Percentiles rank a stretch among this genome's conserved stretches.
Evolutionary conservation across 2,329 filamentous ascomycete species (phyloP).

Genomic region (Fusarium floridanum): DNA sequence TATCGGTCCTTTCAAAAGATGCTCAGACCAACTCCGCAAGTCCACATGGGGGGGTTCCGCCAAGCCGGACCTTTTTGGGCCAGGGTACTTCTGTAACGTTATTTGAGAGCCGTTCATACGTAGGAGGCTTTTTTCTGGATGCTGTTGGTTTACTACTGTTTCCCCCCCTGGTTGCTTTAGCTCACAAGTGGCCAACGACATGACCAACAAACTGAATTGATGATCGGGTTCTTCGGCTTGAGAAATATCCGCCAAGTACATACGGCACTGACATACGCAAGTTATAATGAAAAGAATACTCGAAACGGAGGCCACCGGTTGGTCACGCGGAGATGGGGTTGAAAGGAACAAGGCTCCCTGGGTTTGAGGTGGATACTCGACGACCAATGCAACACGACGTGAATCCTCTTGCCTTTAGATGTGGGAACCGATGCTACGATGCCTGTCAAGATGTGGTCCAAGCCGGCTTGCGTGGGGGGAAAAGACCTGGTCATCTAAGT

Average conservation of each 20-base stretch:
- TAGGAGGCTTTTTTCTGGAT: background rate
- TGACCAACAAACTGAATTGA: background rate
- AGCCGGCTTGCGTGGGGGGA: constrained; percentile 2
- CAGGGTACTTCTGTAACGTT: background rate
- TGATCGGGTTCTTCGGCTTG: background rate
- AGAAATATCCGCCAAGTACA: background rate
- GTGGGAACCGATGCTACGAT: constrained; percentile 5
- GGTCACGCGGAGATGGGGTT: constrained; percentile 1
- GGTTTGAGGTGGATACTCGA: background rate
- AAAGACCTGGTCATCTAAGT: background rate
- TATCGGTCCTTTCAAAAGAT: constrained; percentile 1
- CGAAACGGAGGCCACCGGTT: background rate
- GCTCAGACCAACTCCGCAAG: constrained; percentile 4
- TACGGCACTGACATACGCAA: background rate
- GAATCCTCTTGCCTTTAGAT: background rate
- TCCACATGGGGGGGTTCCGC: background rate
- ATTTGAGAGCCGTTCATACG: background rate
- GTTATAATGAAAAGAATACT: background rate
- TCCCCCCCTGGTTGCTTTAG: background rate
- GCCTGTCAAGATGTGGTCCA: constrained; percentile 1
- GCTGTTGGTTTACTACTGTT: background rate
- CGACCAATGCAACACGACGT: background rate
- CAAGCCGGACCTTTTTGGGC: constrained; percentile 5
- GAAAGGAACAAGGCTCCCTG: background rate
- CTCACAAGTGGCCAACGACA: background rate